Conservation (phyloP, 148 eudicot species). For the Rheum nobile region DNA sequence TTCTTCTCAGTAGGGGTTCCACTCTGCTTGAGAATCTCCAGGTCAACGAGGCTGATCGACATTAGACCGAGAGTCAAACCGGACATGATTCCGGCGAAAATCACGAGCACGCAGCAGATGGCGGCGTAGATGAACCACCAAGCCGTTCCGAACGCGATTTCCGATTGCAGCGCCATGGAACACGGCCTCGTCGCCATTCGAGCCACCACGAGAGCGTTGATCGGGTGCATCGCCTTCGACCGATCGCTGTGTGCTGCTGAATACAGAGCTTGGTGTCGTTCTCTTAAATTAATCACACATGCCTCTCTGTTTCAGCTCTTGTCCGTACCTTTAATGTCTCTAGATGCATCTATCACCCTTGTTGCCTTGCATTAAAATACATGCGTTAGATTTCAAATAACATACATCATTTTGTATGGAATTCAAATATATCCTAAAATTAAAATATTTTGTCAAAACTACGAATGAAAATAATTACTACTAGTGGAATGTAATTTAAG, state of each 20-base stretch:
- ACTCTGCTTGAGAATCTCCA: constrained; percentile 85
- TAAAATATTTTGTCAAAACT: no score
- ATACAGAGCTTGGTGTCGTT: not conserved
- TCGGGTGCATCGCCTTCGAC: constrained; percentile 29
- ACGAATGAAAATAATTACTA: no score
- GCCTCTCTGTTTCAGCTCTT: not conserved
- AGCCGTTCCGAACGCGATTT: constrained; percentile 50
- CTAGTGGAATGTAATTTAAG: no score
- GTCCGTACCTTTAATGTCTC: not conserved
- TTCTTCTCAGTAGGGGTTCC: constrained; percentile 58
- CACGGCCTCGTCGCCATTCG: constrained; percentile 22
- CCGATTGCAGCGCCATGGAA: constrained; percentile 13
- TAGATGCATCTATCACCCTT: not conserved
- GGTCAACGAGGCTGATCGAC: constrained; percentile 86
- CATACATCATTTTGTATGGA: no score
- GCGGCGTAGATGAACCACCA: constrained; percentile 60
- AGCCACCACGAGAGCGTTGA: constrained; percentile 34
- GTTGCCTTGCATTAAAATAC: no score
- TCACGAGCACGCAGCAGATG: constrained; percentile 41
- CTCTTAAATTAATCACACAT: constrained; percentile 1
- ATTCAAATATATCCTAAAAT: no score
- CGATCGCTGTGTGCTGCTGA: not conserved
- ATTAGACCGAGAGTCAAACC: constrained; percentile 85
- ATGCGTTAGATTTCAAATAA: no score
- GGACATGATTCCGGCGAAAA: constrained; percentile 91